Evolutionary conservation across 73 alveolate genomes (phyloP), one percentile per base, ranked within the genome.

Genomic region (Tetrahymena borealis): DNA sequence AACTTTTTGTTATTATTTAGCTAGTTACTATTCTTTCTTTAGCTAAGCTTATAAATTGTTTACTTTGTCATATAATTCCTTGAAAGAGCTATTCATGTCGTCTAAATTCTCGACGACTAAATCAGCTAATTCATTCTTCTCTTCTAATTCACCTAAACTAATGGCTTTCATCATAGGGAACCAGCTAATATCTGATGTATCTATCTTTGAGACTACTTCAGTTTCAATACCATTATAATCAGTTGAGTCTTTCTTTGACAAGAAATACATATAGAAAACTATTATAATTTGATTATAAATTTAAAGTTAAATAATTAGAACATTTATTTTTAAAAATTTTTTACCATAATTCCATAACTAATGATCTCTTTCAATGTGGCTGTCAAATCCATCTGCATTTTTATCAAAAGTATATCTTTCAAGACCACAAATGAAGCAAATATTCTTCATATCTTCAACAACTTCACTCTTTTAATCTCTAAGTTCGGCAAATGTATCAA

Each of bases 401-500:
- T 96, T 94, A 91, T 98, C 99, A 94, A 97, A 97, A 40, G 96
- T 92, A 36, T 93, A 96, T 91, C 97, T 96, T 79, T 97, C 99
- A 35, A 96, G 42, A 78, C 92, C 94, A 40, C 99, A 97, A 32
- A 97, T 97, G 94, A 94, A 97, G 94, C 99, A 97, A 15, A 85
- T 90, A 91, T 95, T 92, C 32, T 92, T 95, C 91, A 95, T 95
- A 95, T 97, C 99, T 28, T 95, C 95, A 91, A 93, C 96, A 37
- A 94, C 94, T 39, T 96, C 97, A 90, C 94, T 94, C 12, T 96
- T 96, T 37, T 97, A 90, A 78, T 96, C 98, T 94, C 99, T 96
- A 78, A 97, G 95, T 38, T 96, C 97, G 11, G 97, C 98, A 95
- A 97, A 97, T 42, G 99, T 96, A 91, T 97, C 99, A 77, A 97